These are phyloP conservation scores for Raddia distichophylla DNA, from an alignment of 176 grass and related monocot genomes.

Conservation along the genomic window DNA sequence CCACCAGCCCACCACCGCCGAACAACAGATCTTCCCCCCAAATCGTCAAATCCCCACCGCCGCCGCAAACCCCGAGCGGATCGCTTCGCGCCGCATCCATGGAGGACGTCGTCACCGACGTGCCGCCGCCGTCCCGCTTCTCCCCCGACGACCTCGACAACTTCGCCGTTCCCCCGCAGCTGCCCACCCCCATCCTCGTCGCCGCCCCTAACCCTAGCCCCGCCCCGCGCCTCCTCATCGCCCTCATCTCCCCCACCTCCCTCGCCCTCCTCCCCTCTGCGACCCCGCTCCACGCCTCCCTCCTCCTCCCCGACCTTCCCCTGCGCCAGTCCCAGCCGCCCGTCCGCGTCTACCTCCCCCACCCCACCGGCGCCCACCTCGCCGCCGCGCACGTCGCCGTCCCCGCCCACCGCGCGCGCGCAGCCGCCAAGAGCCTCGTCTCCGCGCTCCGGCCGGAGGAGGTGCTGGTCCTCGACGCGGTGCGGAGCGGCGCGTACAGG, in stretches of 20 bases:
- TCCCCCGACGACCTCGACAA: conserved; percentile 75
- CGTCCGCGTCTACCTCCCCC: conserved; percentile 64
- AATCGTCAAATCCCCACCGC: not conserved
- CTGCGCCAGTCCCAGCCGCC: conserved; percentile 47
- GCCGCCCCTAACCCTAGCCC: conserved; percentile 48
- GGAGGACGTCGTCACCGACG: conserved; percentile 73
- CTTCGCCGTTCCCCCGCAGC: conserved; percentile 49
- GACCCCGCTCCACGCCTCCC: conserved; percentile 52
- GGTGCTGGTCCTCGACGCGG: conserved; percentile 72
- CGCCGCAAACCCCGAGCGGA: conserved; percentile 17
- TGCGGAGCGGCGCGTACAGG: conserved; percentile 65
- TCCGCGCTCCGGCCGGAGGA: conserved; percentile 58
- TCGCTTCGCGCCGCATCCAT: conserved; percentile 31
- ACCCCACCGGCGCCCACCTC: conserved; percentile 34
- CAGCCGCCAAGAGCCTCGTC: conserved; percentile 64
- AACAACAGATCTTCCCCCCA: not conserved
- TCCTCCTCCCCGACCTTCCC: conserved; percentile 68
- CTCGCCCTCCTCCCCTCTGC: conserved; percentile 56
- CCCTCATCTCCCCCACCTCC: conserved; percentile 69
- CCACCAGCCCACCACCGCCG: not conserved
- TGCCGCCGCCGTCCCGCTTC: conserved; percentile 70
- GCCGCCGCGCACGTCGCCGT: conserved; percentile 58
- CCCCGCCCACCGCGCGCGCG: conserved; percentile 55
- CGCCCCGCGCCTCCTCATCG: conserved; percentile 54
- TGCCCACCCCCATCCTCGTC: conserved; percentile 60